Conservation (phyloP, 2,329 filamentous ascomycete species). For the Colletotrichum sp. region DNA sequence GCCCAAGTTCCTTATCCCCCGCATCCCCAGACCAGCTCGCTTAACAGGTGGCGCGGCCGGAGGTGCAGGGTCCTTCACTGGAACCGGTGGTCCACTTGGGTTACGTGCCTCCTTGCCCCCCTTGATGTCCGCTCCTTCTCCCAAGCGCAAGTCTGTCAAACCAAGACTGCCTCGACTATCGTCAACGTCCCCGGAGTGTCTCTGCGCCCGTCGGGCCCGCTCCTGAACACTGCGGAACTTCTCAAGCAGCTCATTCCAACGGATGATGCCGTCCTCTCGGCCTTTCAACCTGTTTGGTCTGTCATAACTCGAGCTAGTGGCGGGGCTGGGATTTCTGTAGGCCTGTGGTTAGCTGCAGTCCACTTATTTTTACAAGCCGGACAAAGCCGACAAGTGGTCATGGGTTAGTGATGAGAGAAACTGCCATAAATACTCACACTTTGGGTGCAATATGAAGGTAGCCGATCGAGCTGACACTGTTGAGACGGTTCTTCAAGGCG, state of each 20-base stretch:
- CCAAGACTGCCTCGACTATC: constrained; percentile 48
- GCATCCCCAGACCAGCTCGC: constrained; percentile 64
- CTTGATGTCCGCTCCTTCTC: constrained; percentile 44
- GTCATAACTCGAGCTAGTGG: constrained; percentile 66
- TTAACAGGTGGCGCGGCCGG: constrained; percentile 52
- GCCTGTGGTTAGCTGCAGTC: constrained; percentile 21
- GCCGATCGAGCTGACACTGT: constrained; percentile 96
- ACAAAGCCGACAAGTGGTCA: constrained; percentile 27
- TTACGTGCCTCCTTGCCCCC: constrained; percentile 47
- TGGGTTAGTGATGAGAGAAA: constrained; percentile 28
- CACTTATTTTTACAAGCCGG: constrained; percentile 32
- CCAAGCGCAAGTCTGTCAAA: constrained; percentile 44
- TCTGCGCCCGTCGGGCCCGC: constrained; percentile 74
- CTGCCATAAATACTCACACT: constrained; percentile 63
- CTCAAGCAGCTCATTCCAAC: constrained; percentile 91
- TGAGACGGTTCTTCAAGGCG: constrained; percentile 92
- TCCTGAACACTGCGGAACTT: constrained; percentile 95
- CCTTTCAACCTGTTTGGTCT: constrained; percentile 79
- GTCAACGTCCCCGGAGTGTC: constrained; percentile 59
- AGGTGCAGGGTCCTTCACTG: constrained; percentile 54
- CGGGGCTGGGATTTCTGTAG: constrained; percentile 40
- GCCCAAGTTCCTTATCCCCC: constrained; percentile 72
- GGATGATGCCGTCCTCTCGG: constrained; percentile 83
- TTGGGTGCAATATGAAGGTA: constrained; percentile 84
- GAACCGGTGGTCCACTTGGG: constrained; percentile 38